Evolutionary conservation across 805 yeast species (phyloP).

Genomic region (Torulaspora franciscae): DNA sequence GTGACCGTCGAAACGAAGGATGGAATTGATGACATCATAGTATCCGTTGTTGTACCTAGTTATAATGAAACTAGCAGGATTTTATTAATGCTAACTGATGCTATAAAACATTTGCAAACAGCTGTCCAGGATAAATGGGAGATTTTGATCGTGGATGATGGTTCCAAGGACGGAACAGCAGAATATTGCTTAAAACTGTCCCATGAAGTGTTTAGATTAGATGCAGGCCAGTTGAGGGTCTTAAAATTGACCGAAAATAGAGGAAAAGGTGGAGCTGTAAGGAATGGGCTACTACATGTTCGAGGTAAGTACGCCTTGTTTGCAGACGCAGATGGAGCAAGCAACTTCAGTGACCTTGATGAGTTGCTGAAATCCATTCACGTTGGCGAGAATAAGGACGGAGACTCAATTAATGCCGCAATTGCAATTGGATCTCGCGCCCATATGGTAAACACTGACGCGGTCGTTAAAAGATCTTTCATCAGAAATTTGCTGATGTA

Average conservation of each 20-base stretch:
- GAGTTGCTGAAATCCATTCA: slow-evolving; percentile 46
- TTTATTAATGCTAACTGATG: slow-evolving; percentile 64
- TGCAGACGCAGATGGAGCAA: slow-evolving; percentile 98
- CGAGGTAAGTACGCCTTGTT: slow-evolving; percentile 73
- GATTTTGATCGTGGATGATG: slow-evolving; percentile 86
- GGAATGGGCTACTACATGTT: slow-evolving; percentile 78
- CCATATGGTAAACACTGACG: slow-evolving; percentile 93
- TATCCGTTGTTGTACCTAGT: slow-evolving; percentile 89
- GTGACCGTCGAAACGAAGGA: slow-evolving; percentile 13
- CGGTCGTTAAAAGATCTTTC: slow-evolving; percentile 89
- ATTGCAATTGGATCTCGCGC: slow-evolving; percentile 92
- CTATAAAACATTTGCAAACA: slow-evolving; percentile 48
- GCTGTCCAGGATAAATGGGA: slow-evolving; percentile 44
- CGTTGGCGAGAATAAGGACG: slow-evolving; percentile 23
- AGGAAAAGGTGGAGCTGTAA: slow-evolving; percentile 96
- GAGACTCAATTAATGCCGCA: slow-evolving; percentile 39
- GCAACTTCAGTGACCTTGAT: slow-evolving; percentile 64
- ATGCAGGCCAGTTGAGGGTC: slow-evolving; percentile 62
- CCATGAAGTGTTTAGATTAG: slow-evolving; percentile 39
- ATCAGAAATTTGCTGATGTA: slow-evolving; percentile 90
- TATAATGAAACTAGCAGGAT: slow-evolving; percentile 79
- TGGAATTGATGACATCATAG: slow-evolving; percentile 39
- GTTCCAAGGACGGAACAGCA: slow-evolving; percentile 76
- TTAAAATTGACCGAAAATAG: slow-evolving; percentile 68
- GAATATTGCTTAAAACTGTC: slow-evolving; percentile 63